These are phyloP conservation scores for Kodamaea nitidulidarum DNA, from an alignment of 805 yeast genomes.

Conservation along the genomic window DNA sequence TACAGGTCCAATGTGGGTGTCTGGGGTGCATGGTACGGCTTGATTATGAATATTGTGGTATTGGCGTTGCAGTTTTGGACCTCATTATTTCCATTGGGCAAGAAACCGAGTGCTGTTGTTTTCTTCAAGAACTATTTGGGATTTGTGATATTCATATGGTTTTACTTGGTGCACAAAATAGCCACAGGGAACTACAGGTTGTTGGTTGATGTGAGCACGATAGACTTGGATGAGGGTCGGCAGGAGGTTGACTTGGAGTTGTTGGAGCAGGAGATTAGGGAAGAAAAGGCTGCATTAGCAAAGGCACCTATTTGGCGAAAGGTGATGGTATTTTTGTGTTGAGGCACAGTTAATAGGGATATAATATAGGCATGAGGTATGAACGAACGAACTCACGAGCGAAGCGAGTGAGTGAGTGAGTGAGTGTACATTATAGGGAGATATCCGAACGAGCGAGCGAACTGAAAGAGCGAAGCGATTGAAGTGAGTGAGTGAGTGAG, in stretches of 20 bases:
- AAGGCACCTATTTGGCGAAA: slow-evolving; percentile 22
- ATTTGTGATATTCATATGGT: slow-evolving; percentile 11
- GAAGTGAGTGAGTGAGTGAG: too few species aligned
- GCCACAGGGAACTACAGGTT: slow-evolving; percentile 10
- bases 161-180: slow-evolving; percentile 15
- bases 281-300: slow-evolving; percentile 16
- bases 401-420: too few species aligned
- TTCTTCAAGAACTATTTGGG: slow-evolving; percentile 17
- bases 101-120: slow-evolving; percentile 11
- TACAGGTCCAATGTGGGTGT: slow-evolving; percentile 49
- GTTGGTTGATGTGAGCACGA: slow-evolving; percentile 7
- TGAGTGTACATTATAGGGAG: too few species aligned
- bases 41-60: slow-evolving; percentile 24
- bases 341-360: too few species aligned
- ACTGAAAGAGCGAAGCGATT: too few species aligned
- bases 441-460: too few species aligned
- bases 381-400: too few species aligned
- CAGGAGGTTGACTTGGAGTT: slow-evolving; percentile 10
- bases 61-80: slow-evolving; percentile 34
- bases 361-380: too few species aligned
- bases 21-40: slow-evolving; percentile 26
- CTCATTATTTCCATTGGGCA: slow-evolving; percentile 28
- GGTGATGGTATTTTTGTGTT: slow-evolving; percentile 19
- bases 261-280: slow-evolving; percentile 12
- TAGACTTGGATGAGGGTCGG: slow-evolving; percentile 13